Evolutionary conservation across 495 filamentous ascomycete genomes (phyloP), one percentile per base, ranked within the genome.

Genomic region (Trichoderma gamsii): DNA sequence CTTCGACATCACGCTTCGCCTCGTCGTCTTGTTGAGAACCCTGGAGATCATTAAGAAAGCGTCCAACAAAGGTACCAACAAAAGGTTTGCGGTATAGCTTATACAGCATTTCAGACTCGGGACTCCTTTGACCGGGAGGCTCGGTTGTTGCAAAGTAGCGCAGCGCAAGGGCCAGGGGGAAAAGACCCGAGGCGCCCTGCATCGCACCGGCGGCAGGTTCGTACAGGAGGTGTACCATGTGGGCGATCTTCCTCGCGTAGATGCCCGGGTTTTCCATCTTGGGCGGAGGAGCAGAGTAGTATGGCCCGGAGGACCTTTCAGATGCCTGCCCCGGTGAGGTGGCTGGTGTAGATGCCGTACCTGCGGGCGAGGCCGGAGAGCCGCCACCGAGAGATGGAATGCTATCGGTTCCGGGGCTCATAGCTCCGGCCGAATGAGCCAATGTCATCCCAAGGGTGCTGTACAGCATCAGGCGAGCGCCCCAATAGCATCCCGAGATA

Each of bases 401-500:
- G 16, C 11, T 29, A 21, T 61, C 25, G 13, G 11, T 15, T 2
- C 56, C 25, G 6, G 56, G 56, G 13, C 56, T 61, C 11, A 18
- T 7, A 9, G 27, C 23, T 29, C 12, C 56, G 23, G 27, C 23
- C 11, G 56, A 18, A 61, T 61, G 29, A 0, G 23, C 16, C 56
- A 61, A 29, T 23, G 23, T 32, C 56, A 61, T 61, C 13, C 25
- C 56, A 29, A 61, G 56, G 13, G 56, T 61, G 56, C 56, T 61
- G 25, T 61, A 61, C 56, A 61, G 25, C 56, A 61, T 61, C 25
- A 61, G 56, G 11, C 56, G 56, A 32, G 56, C 56, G 27, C 56
- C 56, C 56, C 56, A 61, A 21, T 61, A 61, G 12, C 27, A 12
- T 3, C 25, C 29, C 11, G 56, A 61, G 0, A 61, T 4, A 32